A percentile compares a stretch with the other conserved stretches of the same genome.
phyloP scores from a whole-genome alignment of 2,329 filamentous ascomycete genomes.

The Paracoccidioides lutzii region DNA sequence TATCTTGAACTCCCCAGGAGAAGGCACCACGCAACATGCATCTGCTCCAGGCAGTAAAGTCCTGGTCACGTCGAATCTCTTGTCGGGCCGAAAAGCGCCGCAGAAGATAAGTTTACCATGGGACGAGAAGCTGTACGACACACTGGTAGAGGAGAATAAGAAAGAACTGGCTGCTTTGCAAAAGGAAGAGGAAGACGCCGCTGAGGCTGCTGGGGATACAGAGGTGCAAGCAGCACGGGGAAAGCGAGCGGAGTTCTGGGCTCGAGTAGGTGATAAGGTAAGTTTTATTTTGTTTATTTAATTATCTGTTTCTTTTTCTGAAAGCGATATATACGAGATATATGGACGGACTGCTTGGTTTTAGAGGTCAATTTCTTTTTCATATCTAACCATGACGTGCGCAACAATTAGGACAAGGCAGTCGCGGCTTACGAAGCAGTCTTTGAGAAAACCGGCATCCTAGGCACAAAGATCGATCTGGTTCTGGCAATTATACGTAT shows the following conservation, averaged over 20 bases:
- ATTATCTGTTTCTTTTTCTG: neutral
- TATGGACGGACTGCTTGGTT: neutral
- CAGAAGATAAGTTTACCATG: constrained; percentile 62
- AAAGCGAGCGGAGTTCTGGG: constrained; percentile 93
- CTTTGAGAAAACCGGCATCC: constrained; percentile 91
- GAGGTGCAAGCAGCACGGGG: constrained; percentile 86
- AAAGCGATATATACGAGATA: neutral
- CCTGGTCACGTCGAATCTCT: constrained; percentile 57
- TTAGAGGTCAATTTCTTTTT: constrained; percentile 7
- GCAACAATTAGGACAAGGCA: constrained; percentile 62
- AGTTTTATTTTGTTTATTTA: constrained; percentile 13
- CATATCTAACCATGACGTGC: constrained; percentile 1
- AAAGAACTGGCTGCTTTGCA: constrained; percentile 62
- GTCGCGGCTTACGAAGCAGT: constrained; percentile 84
- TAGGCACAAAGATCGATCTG: constrained; percentile 94
- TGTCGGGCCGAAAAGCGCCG: constrained; percentile 56
- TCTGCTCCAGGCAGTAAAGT: constrained; percentile 29
- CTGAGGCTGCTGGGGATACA: constrained; percentile 90
- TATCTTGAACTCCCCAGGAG: constrained; percentile 54
- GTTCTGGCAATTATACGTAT: constrained; percentile 93
- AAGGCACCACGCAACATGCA: constrained; percentile 40
- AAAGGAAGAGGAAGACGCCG: constrained; percentile 85
- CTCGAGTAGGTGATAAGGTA: constrained; percentile 91
- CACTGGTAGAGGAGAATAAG: constrained; percentile 63
- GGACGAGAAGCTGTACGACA: constrained; percentile 79